A percentile compares a stretch with the other conserved stretches of the same genome.
These are phyloP conservation scores for Stagonosporopsis tanaceti DNA, from an alignment of 2,329 filamentous ascomycete genomes.

Conservation along the genomic window DNA sequence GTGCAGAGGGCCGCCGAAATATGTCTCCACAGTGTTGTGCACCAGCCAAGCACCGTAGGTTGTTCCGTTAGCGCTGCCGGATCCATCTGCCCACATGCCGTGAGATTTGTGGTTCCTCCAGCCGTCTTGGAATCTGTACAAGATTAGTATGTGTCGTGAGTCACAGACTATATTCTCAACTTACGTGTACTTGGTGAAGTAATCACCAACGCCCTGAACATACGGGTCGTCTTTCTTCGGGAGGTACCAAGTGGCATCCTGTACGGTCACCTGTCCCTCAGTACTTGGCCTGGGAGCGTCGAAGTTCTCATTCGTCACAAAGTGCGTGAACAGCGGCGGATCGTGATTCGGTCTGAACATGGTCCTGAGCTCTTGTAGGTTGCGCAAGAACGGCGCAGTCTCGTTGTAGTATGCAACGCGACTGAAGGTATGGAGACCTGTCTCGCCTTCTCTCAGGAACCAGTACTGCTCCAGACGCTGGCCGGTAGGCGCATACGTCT, in stretches of 20 bases:
- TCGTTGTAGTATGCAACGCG: constrained; percentile 66
- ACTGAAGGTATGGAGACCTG: constrained; percentile 61
- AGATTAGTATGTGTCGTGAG: neutral
- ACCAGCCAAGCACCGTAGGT: constrained; percentile 70
- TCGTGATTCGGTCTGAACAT: constrained; percentile 65
- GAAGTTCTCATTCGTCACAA: constrained; percentile 64
- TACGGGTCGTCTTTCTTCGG: constrained; percentile 60
- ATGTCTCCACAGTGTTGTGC: constrained; percentile 69
- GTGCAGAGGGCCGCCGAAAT: constrained; percentile 67
- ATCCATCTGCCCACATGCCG: constrained; percentile 62
- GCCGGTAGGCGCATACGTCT: constrained; percentile 64
- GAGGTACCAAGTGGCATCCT: constrained; percentile 70
- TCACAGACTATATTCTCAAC: neutral
- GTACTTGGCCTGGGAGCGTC: constrained; percentile 62
- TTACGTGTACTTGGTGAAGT: constrained; percentile 70
- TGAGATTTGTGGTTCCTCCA: constrained; percentile 67
- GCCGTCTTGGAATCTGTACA: constrained; percentile 58
- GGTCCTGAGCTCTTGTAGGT: constrained; percentile 66
- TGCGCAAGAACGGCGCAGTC: constrained; percentile 63
- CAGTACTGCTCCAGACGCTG: constrained; percentile 69
- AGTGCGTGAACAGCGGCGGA: constrained; percentile 48
- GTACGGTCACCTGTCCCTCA: constrained; percentile 60
- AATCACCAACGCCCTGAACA: constrained; percentile 63
- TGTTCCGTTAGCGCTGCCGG: constrained; percentile 58
- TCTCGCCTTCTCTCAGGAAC: constrained; percentile 68